phyloP scores from a whole-genome alignment of 139 green algal genomes.

The Gonium pectorale region DNA sequence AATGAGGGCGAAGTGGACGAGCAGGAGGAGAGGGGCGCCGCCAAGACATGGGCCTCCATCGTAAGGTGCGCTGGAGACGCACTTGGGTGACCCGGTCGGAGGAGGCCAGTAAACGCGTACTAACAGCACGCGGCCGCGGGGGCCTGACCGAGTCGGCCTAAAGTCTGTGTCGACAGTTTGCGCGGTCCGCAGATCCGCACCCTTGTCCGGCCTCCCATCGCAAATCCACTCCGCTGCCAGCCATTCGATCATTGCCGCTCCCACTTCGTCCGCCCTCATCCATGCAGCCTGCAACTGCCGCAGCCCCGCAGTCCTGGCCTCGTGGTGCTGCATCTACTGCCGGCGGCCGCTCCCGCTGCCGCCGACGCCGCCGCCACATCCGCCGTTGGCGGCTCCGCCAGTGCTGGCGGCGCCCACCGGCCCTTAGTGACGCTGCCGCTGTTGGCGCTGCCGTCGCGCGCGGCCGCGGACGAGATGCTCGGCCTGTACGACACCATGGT shows the following conservation, averaged over 20 bases:
- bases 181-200: too few relatives aligned
- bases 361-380: background rate
- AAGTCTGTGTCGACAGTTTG: too few relatives aligned
- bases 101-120: too few relatives aligned
- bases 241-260: too few relatives aligned
- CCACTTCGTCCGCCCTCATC: too few relatives aligned
- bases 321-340: background rate
- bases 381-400: background rate
- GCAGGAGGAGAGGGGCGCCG: background rate
- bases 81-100: too few relatives aligned
- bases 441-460: background rate
- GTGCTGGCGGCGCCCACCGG: background rate
- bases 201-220: too few relatives aligned
- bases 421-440: slow-evolving; percentile 25
- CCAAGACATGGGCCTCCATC: too few relatives aligned
- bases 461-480: background rate
- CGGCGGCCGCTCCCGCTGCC: background rate
- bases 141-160: too few relatives aligned
- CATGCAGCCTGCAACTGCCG: background rate
- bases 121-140: too few relatives aligned
- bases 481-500: background rate
- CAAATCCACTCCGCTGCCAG: too few relatives aligned
- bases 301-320: background rate
- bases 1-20: background rate
- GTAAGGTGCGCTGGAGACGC: too few relatives aligned